Evolutionary conservation across 768 basidiomycete genomes (phyloP), one percentile per base, ranked within the genome.

Genomic region (Boletus rubroflammeus): DNA sequence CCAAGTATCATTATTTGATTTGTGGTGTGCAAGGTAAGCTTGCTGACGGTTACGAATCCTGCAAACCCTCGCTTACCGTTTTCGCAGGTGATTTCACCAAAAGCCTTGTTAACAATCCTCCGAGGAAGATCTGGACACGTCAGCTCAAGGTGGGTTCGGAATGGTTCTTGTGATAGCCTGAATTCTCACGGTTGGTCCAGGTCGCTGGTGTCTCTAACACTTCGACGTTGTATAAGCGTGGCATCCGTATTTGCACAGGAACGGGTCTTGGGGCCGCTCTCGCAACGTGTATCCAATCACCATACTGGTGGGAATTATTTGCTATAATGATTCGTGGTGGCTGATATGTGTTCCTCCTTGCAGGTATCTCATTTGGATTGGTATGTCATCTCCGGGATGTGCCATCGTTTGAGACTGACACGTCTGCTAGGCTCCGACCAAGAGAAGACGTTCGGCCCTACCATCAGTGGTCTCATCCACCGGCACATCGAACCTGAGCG

Each of bases 341-440:
- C 38, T 56, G 4, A 68, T 17, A n/a, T 39, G 32, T 21, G 23
- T 36, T 35, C 21, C 51, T 28, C 14, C 21, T 41, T 41, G 38
- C 57, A 87, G 86, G 86, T 88, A 81, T 67, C 78, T 89, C 55
- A 89, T 90, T 60, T 90, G 88, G 88, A 88, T 88, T 61, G 81
- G 81, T 80, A 67, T 59, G 75, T 60, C 25, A 44, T 31, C 41
- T 17, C 34, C 4, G 19, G 17, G 41, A 42, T 47, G 38, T n/a
- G 17, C 53, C 8, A 7, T 51, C 25, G 36, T 45, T 52, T 29
- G 57, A 40, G 35, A 36, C 55, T 63, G 8, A 64, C 48, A 35
- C 47, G 6, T 54, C n/a, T 63, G 36, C 50, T 60, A 82, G 86
- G 86, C 49, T 88, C 86, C 52, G 87, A 90, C 64, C 88, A 90